phyloP scores from a whole-genome alignment of 176 grass and related monocot genomes.

The Carex scoparia region DNA sequence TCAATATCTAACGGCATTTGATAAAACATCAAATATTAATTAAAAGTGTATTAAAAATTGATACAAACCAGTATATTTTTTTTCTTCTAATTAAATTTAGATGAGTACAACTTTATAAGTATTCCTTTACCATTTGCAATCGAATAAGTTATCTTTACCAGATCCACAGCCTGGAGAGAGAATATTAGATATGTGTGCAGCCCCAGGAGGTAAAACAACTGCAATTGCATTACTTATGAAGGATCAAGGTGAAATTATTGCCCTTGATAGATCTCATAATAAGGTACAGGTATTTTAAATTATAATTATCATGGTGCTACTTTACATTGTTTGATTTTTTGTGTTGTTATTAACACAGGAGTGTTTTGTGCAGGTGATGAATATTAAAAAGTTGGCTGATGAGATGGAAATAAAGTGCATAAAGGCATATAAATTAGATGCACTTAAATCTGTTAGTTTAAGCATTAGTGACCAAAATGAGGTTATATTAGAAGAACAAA shows the following conservation, averaged over 20 bases:
- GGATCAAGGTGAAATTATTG: slow-evolving; percentile 77
- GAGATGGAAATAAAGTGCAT: slow-evolving; percentile 96
- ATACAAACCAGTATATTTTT: too few species aligned
- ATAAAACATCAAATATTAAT: too few species aligned
- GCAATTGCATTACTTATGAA: slow-evolving; percentile 92
- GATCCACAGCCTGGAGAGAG: slow-evolving; percentile 86
- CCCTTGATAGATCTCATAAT: slow-evolving; percentile 98
- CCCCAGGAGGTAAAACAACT: slow-evolving; percentile 96
- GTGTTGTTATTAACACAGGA: slow-evolving; percentile 8
- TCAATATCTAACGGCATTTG: too few species aligned
- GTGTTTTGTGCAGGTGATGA: slow-evolving; percentile 58
- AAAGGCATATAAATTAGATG: slow-evolving; percentile 91
- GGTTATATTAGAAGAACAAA: slow-evolving; percentile 28
- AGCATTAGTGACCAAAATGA: slow-evolving; percentile 26
- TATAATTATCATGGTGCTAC: not conserved
- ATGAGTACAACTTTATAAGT: not conserved
- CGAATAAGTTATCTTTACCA: slow-evolving; percentile 29
- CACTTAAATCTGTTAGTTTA: slow-evolving; percentile 77
- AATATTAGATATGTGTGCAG: slow-evolving; percentile 96
- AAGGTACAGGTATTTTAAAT: slow-evolving; percentile 40
- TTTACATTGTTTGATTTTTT: not conserved
- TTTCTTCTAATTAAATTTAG: too few species aligned
- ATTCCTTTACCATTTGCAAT: not conserved
- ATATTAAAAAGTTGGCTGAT: slow-evolving; percentile 78
- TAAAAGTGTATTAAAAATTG: too few species aligned